Base-by-base conservation (phyloP, 1,139 yeast genomes). In the Sugiyamaella grinbergsii region DNA sequence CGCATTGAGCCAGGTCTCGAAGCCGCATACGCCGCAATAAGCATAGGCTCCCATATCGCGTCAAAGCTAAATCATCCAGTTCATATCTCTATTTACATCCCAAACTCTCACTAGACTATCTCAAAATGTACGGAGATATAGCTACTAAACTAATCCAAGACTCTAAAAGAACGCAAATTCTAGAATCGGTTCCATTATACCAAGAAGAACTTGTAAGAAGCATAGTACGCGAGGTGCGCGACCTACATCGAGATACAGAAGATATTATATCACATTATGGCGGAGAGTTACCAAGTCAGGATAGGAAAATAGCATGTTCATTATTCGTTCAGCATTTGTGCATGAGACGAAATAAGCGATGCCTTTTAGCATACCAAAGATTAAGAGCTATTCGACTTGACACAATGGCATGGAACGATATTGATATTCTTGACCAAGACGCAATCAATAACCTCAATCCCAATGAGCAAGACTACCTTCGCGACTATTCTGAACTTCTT, bases 301-400 rank as follows among this genome's bases (percentile, higher is more conserved):
- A 68, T 47, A 58, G 73, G 7, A 62, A 62, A 20, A 61, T 64
- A 7, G 63, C 71, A n/a, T 85, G 95, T 56, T 91, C 87, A 53
- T 68, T 85, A 42, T 86, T 90, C 63, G 93, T 91, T 2, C 82
- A 89, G n/a, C 85, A 83, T 58, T 69, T 89, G 39, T 83, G 89
- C 38, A 83, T 90, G 83, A 77, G 93, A 54, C 73, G 98, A 50
- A 90, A 93, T 68, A 93, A 93, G 66, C 73, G 98, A 52, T 90
- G 97, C 65, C 66, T 93, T 32, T 67, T 93, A 54, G 97, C 96
- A 0, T 89, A 93, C 64, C 88, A 90, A 64, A 75, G 78, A 55
- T 75, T 81, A 22, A 72, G 98, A 47, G 81, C 94, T 1, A 80
- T 78, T 45, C 79, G 82, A 54, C 70, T 93, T 40, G 86, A 80